Base-by-base conservation (phyloP, 441 rosid species). In the Adansonia grandidieri region DNA sequence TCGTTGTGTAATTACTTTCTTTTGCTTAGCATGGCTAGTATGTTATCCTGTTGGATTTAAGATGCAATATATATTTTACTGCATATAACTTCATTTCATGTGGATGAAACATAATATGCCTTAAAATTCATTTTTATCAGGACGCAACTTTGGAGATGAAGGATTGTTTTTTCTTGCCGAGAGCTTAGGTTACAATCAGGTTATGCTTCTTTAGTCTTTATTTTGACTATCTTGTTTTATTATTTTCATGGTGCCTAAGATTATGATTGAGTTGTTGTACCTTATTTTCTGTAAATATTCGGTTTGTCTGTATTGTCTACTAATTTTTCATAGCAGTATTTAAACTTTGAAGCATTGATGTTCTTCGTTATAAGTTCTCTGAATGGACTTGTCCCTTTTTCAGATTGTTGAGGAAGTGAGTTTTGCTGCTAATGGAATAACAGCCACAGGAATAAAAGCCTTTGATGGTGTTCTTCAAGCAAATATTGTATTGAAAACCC, bases 341-440 rank as follows among this genome's bases (percentile, higher is more conserved):
- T 51, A 17, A 60, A 74, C 24, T 58, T 9, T 11, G 17, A 71
- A 73, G 58, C 63, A 71, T 45, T 66, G 50, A 66, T 60, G 15
- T 17, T 72, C 57, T 11, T 61, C 17, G 48, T 77, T 57, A n/a
- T 74, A 19, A 61, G 57, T 78, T 44, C 65, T 53, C 75, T 80
- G 60, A 67, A 51, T 37, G 45, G 24, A 14, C 71, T 48, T 20
- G 79, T 22, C 62, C 69, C 53, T 67, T 65, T 84, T 81, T 75
- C 83, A 93, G 99, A 87, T 82, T 73, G 82, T 87, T 76, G 98
- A 91, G 86, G 96, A 95, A 87, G 99, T 93, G 47, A 92, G 91
- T 85, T 95, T 95, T 91, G 95, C 98, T 83, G 95, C 97, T 79
- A 91, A 92, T 86, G 96, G 97, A 75, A 93, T 95, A 82, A 92